These are phyloP conservation scores for Mariannaea elegans DNA, from an alignment of 2,329 filamentous ascomycete species.

Conservation along the genomic window DNA sequence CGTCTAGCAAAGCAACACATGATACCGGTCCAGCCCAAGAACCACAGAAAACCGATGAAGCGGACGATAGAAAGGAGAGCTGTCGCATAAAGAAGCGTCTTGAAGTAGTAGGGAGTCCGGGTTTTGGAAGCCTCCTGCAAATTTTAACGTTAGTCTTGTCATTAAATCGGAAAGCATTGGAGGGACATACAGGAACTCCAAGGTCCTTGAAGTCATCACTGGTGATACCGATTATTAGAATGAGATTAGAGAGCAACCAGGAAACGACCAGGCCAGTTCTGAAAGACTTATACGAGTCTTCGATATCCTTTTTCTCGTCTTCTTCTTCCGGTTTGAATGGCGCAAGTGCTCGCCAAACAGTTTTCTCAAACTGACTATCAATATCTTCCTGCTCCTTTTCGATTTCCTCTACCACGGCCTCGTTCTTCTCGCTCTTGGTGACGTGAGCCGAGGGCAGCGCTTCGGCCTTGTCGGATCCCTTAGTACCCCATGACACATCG, in stretches of 20 bases:
- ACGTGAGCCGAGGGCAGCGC: conserved; percentile 33
- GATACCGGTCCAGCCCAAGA: conserved; percentile 36
- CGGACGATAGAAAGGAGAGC: conserved; percentile 35
- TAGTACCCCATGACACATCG: conserved; percentile 38
- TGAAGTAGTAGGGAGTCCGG: conserved; percentile 36
- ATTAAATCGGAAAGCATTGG: accelerated
- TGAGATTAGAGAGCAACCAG: conserved; percentile 37
- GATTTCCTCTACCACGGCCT: conserved; percentile 34
- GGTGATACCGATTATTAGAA: conserved; percentile 36
- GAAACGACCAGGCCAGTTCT: conserved; percentile 37
- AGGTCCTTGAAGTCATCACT: conserved; percentile 35
- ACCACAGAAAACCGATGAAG: conserved; percentile 38
- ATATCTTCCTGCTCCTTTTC: conserved; percentile 38
- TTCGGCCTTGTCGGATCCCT: conserved; percentile 34
- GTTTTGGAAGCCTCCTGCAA: conserved; percentile 27
- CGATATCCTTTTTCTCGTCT: conserved; percentile 34
- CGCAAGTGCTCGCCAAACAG: conserved; percentile 35
- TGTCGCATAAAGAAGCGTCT: conserved; percentile 35
- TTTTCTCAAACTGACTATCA: conserved; percentile 38
- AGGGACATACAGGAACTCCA: conserved; percentile 30
- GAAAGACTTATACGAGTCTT: conserved; percentile 38
- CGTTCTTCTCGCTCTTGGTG: conserved; percentile 32
- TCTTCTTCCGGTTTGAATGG: conserved; percentile 35
- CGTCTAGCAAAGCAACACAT: conserved; percentile 36
- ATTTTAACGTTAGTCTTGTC: conserved; percentile 16